Percentiles rank a stretch among this genome's conserved stretches.
phyloP scores from a whole-genome alignment of 768 basidiomycete species.

The Termitomyces bulborhizus region DNA sequence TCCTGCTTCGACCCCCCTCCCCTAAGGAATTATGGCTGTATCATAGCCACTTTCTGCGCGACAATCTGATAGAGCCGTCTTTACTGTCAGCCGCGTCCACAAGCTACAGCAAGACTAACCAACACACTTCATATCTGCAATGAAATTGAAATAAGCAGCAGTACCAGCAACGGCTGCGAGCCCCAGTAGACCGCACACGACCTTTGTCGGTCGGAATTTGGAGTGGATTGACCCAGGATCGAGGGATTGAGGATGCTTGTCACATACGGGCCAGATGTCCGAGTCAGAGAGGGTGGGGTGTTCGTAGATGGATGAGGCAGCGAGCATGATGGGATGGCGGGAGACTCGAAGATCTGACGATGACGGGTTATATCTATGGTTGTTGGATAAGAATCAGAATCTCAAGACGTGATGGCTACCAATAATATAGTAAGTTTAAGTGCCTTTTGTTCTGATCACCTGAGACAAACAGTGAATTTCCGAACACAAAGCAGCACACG shows the following conservation, averaged over 20 bases:
- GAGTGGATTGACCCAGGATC: neutral
- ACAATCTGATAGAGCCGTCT: neutral
- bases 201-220: neutral
- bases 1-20: neutral
- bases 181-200: conserved; percentile 7
- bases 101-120: neutral
- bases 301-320: conserved; percentile 12
- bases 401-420: neutral
- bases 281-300: conserved; percentile 10
- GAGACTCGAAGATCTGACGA: neutral
- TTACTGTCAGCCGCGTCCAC: neutral
- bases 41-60: neutral
- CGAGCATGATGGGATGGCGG: conserved; percentile 5
- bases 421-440: neutral
- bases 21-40: neutral
- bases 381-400: neutral
- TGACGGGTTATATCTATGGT: neutral
- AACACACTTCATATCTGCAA: neutral
- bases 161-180: neutral
- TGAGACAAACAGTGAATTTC: conserved; percentile 3
- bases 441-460: neutral
- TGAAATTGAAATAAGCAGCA: neutral
- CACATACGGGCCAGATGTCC: conserved; percentile 7
- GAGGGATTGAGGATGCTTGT: conserved; percentile 3
- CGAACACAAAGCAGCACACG: neutral